Evolutionary conservation across 2,329 filamentous ascomycete genomes (phyloP).

Genomic region (Periconia sp.): DNA sequence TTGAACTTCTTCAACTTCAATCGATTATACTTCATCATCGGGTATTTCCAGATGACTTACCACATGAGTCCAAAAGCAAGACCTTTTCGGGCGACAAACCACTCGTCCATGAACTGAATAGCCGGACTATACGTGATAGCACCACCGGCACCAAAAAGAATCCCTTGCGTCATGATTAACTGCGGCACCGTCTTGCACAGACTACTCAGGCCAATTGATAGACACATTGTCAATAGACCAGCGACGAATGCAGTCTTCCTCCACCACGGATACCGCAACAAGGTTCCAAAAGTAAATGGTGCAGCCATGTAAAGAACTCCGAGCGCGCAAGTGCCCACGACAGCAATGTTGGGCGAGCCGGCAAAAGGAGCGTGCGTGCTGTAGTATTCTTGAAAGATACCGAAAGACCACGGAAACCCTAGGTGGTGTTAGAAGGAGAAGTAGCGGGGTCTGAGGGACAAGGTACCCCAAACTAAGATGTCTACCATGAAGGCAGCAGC

Average conservation of each 20-base stretch:
- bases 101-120: conserved; percentile 66
- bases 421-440: conserved; percentile 12
- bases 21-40: too few relatives aligned
- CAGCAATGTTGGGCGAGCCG: conserved; percentile 59
- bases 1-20: too few relatives aligned
- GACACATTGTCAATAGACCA: conserved; percentile 46
- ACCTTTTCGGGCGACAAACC: conserved; percentile 65
- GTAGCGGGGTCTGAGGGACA: too few relatives aligned
- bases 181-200: conserved; percentile 61
- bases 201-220: conserved; percentile 49
- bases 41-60: too few relatives aligned
- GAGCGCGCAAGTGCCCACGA: conserved; percentile 70
- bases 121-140: conserved; percentile 62
- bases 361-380: conserved; percentile 64
- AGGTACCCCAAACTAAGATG: conserved; percentile 58
- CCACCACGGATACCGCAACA: too few relatives aligned
- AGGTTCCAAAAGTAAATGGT: too few relatives aligned
- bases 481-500: conserved; percentile 55
- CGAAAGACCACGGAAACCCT: conserved; percentile 74
- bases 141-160: conserved; percentile 66
- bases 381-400: conserved; percentile 75
- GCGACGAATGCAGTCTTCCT: too few relatives aligned
- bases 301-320: conserved; percentile 58
- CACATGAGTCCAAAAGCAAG: conserved; percentile 70
- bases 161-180: conserved; percentile 66